These are phyloP conservation scores for Cucurbita pepo DNA, from an alignment of 306 rosid species.

Conservation along the genomic window DNA sequence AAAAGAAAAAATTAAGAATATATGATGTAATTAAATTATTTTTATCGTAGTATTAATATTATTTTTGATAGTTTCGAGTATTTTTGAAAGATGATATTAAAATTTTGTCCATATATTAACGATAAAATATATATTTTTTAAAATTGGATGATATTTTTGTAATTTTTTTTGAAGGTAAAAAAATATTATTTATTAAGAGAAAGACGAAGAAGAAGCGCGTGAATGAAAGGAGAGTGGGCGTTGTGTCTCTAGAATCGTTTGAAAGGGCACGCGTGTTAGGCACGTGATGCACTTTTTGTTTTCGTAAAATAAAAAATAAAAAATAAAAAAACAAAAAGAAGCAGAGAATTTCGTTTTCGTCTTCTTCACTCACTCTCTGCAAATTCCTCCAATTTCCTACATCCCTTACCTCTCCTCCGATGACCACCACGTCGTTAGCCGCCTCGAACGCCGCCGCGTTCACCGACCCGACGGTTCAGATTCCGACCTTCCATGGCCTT, in stretches of 20 bases:
- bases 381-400: neutral
- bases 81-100: no score
- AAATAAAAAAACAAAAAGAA: no score
- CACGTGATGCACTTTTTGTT: neutral
- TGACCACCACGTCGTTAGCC: slow-evolving; percentile 46
- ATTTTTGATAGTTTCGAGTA: no score
- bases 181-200: no score
- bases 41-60: no score
- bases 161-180: no score
- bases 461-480: slow-evolving; percentile 37
- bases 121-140: no score
- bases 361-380: slow-evolving; percentile 10
- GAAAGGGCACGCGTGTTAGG: neutral
- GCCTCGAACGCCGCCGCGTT: slow-evolving; percentile 30
- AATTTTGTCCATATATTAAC: no score
- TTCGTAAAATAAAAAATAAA: no score
- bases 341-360: neutral
- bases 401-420: neutral
- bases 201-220: neutral
- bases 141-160: no score
- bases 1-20: no score
- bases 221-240: neutral
- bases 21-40: no score
- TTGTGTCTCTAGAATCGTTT: neutral
- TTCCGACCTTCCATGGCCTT: slow-evolving; percentile 49